Conservation (phyloP, 768 basidiomycete genomes). For the Pulveroboletus ravenelii region DNA sequence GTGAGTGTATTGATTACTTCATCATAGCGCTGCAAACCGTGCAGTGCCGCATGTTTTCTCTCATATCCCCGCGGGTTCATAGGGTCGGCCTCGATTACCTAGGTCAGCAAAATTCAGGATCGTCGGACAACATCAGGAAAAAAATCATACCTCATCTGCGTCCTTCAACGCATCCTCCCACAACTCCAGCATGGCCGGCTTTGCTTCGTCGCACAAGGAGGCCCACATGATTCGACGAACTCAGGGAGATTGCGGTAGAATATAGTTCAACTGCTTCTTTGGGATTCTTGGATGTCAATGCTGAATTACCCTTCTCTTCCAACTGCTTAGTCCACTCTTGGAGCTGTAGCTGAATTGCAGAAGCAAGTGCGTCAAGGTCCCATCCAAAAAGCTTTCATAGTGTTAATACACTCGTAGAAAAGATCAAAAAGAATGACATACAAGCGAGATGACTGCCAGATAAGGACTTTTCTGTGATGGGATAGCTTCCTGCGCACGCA, state of each 20-base stretch:
- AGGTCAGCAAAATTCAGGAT: rapidly evolving
- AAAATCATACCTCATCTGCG: constrained; percentile 5
- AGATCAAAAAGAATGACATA: no score
- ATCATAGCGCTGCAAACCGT: neutral
- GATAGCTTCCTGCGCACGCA: neutral
- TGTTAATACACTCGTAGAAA: no score
- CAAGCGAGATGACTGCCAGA: no score
- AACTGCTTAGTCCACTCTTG: neutral
- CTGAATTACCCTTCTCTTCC: neutral
- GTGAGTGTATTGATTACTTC: neutral
- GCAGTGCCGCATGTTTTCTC: neutral
- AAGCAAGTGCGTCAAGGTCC: constrained; percentile 6
- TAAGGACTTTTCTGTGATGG: neutral
- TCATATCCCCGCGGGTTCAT: neutral
- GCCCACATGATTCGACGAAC: neutral
- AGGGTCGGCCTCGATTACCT: constrained; percentile 7
- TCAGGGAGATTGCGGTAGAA: constrained; percentile 3
- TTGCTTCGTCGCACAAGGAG: constrained; percentile 11
- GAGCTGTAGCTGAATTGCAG: neutral
- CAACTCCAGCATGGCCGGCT: neutral
- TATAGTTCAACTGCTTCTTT: constrained; percentile 2
- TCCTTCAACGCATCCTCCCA: constrained; percentile 13
- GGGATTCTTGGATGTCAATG: neutral
- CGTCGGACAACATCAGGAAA: no score
- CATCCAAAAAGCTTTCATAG: constrained; percentile 10